Conservation (phyloP, 768 basidiomycete species). For the Cystoderma amianthinum region DNA sequence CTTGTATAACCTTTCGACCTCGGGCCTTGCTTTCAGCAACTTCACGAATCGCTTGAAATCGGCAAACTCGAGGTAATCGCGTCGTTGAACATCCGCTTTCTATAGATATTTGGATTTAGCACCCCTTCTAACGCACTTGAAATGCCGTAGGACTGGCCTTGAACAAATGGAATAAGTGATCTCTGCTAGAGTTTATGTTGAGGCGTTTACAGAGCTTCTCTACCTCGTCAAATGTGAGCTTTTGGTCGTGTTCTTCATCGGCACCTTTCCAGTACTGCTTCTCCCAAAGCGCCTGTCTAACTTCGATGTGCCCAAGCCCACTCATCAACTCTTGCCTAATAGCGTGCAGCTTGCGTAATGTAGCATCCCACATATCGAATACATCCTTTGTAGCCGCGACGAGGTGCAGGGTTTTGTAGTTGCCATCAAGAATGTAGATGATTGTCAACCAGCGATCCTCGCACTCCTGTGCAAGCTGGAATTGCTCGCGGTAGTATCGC, state of each 20-base stretch:
- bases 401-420: conserved; percentile 83
- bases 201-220: conserved; percentile 65
- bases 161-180: conserved; percentile 57
- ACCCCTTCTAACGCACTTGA: background rate
- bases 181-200: conserved; percentile 57
- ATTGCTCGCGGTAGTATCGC: conserved; percentile 69
- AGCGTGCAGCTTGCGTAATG: conserved; percentile 59
- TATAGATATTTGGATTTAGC: conserved; percentile 18
- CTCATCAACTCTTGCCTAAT: conserved; percentile 73
- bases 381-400: conserved; percentile 57
- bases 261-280: conserved; percentile 79
- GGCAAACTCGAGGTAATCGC: conserved; percentile 65
- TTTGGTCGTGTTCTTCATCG: conserved; percentile 53
- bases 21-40: conserved; percentile 75
- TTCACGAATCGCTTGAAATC: conserved; percentile 86
- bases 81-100: conserved; percentile 58
- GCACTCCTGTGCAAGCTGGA: conserved; percentile 57
- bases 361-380: conserved; percentile 51
- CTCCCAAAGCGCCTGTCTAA: conserved; percentile 75
- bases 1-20: conserved; percentile 63
- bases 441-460: conserved; percentile 84
- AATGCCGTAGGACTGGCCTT: conserved; percentile 29
- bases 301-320: conserved; percentile 60
- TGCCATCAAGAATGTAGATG: conserved; percentile 71
- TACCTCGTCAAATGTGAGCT: conserved; percentile 68